Conservation (phyloP, 2,329 filamentous ascomycete species). For the Diplodia scrobiculata region DNA sequence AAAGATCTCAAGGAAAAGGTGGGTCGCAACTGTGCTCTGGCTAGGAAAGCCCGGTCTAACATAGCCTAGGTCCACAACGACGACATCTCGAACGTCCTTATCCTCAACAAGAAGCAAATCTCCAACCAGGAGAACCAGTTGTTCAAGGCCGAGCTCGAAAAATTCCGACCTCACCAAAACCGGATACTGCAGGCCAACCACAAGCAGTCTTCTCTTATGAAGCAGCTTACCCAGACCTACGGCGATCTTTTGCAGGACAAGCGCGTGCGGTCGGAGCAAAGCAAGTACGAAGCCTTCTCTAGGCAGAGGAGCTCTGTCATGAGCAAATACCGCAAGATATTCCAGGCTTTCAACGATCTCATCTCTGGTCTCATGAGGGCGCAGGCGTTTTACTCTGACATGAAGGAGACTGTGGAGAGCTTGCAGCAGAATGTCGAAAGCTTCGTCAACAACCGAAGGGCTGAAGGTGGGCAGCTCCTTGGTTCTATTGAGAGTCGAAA, state of each 20-base stretch:
- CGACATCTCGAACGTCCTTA: constrained; percentile 95
- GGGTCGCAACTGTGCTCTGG: constrained; percentile 34
- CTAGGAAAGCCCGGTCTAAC: constrained; percentile 4
- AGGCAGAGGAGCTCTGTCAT: constrained; percentile 79
- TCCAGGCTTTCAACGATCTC: constrained; percentile 89
- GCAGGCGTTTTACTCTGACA: constrained; percentile 91
- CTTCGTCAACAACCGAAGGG: constrained; percentile 91
- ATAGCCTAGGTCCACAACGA: constrained; percentile 78
- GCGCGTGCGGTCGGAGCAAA: constrained; percentile 88
- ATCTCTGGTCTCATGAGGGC: constrained; percentile 83
- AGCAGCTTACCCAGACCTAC: constrained; percentile 86
- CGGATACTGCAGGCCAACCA: constrained; percentile 90
- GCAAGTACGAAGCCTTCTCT: constrained; percentile 87
- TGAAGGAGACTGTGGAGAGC: constrained; percentile 91
- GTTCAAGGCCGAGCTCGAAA: constrained; percentile 95
- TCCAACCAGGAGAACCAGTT: constrained; percentile 87
- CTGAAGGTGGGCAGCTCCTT: constrained; percentile 87
- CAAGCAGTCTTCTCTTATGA: constrained; percentile 91
- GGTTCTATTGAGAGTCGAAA: constrained; percentile 82
- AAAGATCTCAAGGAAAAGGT: constrained; percentile 99
- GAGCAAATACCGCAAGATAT: constrained; percentile 84
- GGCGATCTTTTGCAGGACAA: constrained; percentile 90
- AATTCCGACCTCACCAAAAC: constrained; percentile 90
- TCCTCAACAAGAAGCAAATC: constrained; percentile 96
- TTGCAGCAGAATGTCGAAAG: constrained; percentile 93